These are phyloP conservation scores for Linum usitatissimum DNA, from an alignment of 345 rosid genomes.

Conservation along the genomic window DNA sequence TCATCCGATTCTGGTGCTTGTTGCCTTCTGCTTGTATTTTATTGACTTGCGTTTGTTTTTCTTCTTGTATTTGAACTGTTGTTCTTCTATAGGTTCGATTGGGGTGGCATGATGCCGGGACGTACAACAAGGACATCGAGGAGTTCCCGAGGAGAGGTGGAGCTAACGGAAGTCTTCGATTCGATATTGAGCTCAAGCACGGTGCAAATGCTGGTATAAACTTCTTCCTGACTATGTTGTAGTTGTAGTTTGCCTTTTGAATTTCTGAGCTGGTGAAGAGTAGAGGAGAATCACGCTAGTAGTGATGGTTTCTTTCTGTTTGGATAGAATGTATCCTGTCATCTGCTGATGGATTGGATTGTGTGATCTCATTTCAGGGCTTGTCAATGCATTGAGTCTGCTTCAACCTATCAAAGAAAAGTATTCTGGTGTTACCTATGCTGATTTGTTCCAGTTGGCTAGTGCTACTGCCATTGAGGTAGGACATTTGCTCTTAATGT, in stretches of 20 bases:
- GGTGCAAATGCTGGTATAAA: conserved; percentile 83
- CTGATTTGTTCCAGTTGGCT: conserved; percentile 93
- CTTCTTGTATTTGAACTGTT: background rate
- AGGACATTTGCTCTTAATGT: conserved; percentile 13
- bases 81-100: conserved; percentile 49
- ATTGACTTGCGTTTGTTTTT: background rate
- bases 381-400: conserved; percentile 69
- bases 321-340: background rate
- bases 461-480: conserved; percentile 95
- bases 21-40: background rate
- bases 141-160: conserved; percentile 95
- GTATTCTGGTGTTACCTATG: conserved; percentile 65
- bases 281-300: no score
- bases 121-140: conserved; percentile 76
- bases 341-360: conserved; percentile 11
- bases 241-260: no score
- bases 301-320: conserved; percentile 4
- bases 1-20: conserved; percentile 68
- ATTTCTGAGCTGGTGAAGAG: no score
- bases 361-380: conserved; percentile 39
- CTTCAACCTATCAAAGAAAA: conserved; percentile 74
- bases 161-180: conserved; percentile 87
- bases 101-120: conserved; percentile 98
- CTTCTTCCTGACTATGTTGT: background rate
- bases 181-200: conserved; percentile 85